These are phyloP conservation scores for Fusarium beomiforme DNA, from an alignment of 2,329 filamentous ascomycete genomes.

Conservation along the genomic window DNA sequence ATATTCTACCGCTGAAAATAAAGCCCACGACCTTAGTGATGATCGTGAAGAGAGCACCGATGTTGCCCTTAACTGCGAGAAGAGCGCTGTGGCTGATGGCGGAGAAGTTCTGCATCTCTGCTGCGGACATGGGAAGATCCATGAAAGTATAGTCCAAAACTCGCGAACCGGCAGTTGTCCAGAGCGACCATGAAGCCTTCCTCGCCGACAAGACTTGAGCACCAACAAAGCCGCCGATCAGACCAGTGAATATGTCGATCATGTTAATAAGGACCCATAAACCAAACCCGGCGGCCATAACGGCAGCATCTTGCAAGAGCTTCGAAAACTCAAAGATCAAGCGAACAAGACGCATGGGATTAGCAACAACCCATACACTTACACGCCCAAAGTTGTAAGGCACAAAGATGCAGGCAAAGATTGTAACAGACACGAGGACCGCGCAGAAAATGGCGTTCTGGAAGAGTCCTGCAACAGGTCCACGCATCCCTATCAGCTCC, in stretches of 20 bases:
- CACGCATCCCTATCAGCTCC: constrained; percentile 96
- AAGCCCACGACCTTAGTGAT: constrained; percentile 54
- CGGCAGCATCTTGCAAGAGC: constrained; percentile 77
- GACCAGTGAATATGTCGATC: constrained; percentile 50
- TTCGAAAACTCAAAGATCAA: constrained; percentile 80
- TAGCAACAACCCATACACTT: constrained; percentile 80
- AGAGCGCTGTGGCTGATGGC: constrained; percentile 79
- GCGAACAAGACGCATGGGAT: constrained; percentile 79
- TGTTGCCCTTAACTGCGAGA: constrained; percentile 65
- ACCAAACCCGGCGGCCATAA: constrained; percentile 70
- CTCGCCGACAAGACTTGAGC: constrained; percentile 46
- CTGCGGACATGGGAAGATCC: constrained; percentile 61
- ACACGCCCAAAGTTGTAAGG: constrained; percentile 93
- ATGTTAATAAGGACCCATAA: constrained; percentile 56
- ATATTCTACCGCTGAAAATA: constrained; percentile 57
- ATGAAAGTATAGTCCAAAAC: constrained; percentile 61
- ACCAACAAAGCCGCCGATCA: constrained; percentile 47
- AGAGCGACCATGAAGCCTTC: constrained; percentile 55
- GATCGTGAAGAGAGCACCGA: constrained; percentile 54
- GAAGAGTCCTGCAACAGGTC: constrained; percentile 86
- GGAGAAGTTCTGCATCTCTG: constrained; percentile 80
- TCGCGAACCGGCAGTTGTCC: constrained; percentile 56
- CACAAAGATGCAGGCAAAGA: constrained; percentile 86
- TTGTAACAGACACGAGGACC: constrained; percentile 86
- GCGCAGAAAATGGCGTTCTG: constrained; percentile 97